Evolutionary conservation across 2,329 filamentous ascomycete species (phyloP), one percentile per base, ranked within the genome.

Genomic region (Aspergillus sp.): DNA sequence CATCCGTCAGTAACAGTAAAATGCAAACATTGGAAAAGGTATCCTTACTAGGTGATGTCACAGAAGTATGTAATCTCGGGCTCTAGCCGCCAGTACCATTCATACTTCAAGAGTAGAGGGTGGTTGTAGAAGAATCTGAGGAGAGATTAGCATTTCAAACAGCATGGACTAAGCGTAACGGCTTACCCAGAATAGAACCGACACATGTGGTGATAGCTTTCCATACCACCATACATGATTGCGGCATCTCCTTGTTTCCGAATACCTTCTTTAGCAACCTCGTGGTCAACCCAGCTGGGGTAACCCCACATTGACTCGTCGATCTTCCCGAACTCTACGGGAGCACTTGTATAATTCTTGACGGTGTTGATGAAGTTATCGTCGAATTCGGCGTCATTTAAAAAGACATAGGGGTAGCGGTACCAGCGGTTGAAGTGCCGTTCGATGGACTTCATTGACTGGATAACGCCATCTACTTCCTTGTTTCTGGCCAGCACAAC

Each of bases 61-160:
- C 95, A 99, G 80, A 99, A 99, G 80, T 98, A 99, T 80, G 93
- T 97, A 85, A 99, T 98, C 78, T 99, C 95, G 64, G 95, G 95
- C 82, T 99, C 95, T 68, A 99, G 82, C 63, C 95, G 91, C 95
- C 95, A 99, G 81, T 99, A 99, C 95, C 95, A 99, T 73, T 98
- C 92, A 78, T 98, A 99, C 77, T 98, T 98, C 72, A 90, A 85
- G 46, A 99, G 84, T 35, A 98, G 85, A 63, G 93, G 90, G 73
- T 99, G 95, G 76, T 97, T 96, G 82, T 95, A 99, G 79, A 99
- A 99, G 78, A 96, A 95, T 44, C 91, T 88, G 57, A 9, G 31
- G 2, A 62, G 47, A 65, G 67, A 49, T 70, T 56, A 68, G 63
- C 44, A 44, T 40, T 15, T 19, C 9, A n/a, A 12, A 23, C 6